phyloP scores from a whole-genome alignment of 75 land plant species.

The Picea sitchensis region DNA sequence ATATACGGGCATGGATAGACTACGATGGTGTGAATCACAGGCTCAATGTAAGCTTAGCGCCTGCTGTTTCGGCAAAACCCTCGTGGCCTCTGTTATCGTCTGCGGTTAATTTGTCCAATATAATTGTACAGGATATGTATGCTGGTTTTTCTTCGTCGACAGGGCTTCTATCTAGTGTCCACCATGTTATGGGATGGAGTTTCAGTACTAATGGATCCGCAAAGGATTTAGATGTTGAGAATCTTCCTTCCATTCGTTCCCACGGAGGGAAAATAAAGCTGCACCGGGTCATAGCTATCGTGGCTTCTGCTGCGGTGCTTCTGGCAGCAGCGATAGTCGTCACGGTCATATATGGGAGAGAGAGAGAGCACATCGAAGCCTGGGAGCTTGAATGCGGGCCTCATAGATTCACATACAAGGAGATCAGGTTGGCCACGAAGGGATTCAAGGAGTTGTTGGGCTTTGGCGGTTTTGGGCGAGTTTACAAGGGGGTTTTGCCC shows the following conservation, averaged over 20 bases:
- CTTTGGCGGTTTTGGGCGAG: constrained; percentile 45
- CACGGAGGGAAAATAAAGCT: neutral
- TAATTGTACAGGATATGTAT: constrained; percentile 22
- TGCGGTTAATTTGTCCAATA: constrained; percentile 12
- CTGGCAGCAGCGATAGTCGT: neutral
- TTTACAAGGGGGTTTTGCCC: constrained; percentile 32
- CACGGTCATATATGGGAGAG: neutral
- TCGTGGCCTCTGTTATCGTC: constrained; percentile 15
- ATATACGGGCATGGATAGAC: constrained; percentile 27
- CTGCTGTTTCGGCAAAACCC: constrained; percentile 10
- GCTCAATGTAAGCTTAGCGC: constrained; percentile 16
- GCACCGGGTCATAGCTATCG: neutral
- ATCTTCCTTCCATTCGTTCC: constrained; percentile 3
- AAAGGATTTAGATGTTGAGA: constrained; percentile 3
- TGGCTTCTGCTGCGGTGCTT: neutral
- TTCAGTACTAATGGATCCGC: constrained; percentile 25
- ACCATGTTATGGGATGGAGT: constrained; percentile 29
- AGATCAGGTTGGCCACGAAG: constrained; percentile 29
- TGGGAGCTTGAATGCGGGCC: constrained; percentile 26
- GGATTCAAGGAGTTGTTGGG: constrained; percentile 36
- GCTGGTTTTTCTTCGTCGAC: constrained; percentile 45
- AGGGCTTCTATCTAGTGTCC: constrained; percentile 17
- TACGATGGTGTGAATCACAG: constrained; percentile 12
- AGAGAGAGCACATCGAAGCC: constrained; percentile 2
- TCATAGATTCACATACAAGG: constrained; percentile 30